These are phyloP conservation scores for Ustilago curta DNA, from an alignment of 1,284 basidiomycete genomes.

Conservation along the genomic window DNA sequence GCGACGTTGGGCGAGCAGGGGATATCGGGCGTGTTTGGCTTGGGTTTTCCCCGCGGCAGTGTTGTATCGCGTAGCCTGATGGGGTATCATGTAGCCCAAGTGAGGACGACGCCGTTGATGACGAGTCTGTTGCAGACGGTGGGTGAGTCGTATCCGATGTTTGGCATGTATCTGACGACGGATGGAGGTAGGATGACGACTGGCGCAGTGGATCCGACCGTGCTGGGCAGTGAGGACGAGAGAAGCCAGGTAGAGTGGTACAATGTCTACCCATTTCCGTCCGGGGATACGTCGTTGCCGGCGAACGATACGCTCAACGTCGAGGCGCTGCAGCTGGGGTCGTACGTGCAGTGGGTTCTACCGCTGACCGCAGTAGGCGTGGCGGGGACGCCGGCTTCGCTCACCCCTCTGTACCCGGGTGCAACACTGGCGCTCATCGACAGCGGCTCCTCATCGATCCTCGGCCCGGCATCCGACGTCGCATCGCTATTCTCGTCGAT, in stretches of 20 bases:
- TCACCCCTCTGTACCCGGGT: conserved; percentile 78
- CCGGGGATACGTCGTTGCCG: conserved; percentile 24
- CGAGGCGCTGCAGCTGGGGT: conserved; percentile 32
- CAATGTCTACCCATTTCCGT: conserved; percentile 52
- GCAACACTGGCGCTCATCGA: conserved; percentile 82
- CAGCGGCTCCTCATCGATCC: conserved; percentile 81
- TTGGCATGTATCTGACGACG: conserved; percentile 33
- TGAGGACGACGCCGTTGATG: conserved; percentile 24
- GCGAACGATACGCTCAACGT: conserved; percentile 36
- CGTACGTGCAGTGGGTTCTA: conserved; percentile 83
- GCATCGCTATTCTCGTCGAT: conserved; percentile 77
- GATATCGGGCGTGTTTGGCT: conserved; percentile 70
- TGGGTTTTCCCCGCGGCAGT: conserved; percentile 70
- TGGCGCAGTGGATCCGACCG: conserved; percentile 41
- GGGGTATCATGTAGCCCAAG: conserved; percentile 14
- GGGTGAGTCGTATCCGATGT: conserved; percentile 49
- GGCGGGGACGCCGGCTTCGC: conserved; percentile 75
- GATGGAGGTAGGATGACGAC: conserved; percentile 32
- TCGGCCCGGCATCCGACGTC: conserved; percentile 84
- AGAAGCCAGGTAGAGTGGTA: conserved; percentile 44
- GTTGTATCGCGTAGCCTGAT: conserved; percentile 34
- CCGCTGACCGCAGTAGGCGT: conserved; percentile 76
- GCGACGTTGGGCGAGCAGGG: conserved; percentile 68
- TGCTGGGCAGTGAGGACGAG: conserved; percentile 16
- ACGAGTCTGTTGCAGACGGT: conserved; percentile 22